A percentile compares a stretch with the other conserved stretches of the same genome.
Conservation (phyloP, 345 rosid genomes). For the Euphorbia peplus region DNA sequence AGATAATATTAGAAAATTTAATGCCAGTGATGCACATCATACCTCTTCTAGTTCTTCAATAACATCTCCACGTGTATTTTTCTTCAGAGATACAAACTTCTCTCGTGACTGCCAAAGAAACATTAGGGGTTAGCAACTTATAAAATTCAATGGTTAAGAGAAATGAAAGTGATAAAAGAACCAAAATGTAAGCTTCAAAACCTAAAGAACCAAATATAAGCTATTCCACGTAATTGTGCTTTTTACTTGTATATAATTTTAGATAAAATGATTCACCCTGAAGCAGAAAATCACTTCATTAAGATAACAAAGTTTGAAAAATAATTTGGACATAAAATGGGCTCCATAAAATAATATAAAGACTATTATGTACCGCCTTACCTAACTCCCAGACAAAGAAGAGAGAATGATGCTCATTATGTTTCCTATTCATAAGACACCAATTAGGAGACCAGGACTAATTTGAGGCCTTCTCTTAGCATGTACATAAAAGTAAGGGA, state of each 20-base stretch:
- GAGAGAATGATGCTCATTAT: no score
- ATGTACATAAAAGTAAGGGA: background rate
- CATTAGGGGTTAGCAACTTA: constrained; percentile 4
- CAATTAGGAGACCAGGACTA: background rate
- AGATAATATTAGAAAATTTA: background rate
- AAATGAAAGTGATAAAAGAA: background rate
- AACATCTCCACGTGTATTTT: constrained; percentile 63
- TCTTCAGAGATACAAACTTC: constrained; percentile 78
- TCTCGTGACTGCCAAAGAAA: constrained; percentile 67
- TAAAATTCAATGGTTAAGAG: background rate
- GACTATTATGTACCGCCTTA: no score
- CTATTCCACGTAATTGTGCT: background rate
- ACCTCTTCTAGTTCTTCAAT: constrained; percentile 89
- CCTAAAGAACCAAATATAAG: background rate
- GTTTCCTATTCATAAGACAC: no score
- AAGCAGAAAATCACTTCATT: background rate
- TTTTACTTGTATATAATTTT: no score
- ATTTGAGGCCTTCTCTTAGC: background rate
- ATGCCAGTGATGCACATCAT: no score
- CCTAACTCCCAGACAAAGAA: background rate
- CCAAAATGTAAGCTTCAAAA: background rate
- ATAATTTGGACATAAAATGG: background rate
- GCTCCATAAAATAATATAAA: no score
- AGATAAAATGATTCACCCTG: no score
- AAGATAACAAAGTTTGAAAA: background rate